Evolutionary conservation across 1,284 basidiomycete species (phyloP).

Genomic region (Stereum hirsutum): DNA sequence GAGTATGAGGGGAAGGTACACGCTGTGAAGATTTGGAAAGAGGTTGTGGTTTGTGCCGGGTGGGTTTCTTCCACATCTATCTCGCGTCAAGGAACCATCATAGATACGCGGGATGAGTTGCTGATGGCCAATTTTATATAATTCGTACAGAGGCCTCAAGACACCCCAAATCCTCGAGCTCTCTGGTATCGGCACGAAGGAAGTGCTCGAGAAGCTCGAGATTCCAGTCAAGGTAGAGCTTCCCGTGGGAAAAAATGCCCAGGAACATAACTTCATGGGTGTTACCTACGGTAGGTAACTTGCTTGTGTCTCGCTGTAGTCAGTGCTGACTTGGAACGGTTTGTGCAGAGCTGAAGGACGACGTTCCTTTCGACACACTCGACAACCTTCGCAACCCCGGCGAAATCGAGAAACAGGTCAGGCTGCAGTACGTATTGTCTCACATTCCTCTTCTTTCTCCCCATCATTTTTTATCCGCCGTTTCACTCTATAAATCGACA

Average conservation of each 20-base stretch:
- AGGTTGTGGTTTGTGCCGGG: conserved; percentile 28
- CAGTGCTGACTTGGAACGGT: neutral
- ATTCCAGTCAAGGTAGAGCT: conserved; percentile 25
- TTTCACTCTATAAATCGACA: neutral
- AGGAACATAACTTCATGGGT: conserved; percentile 18
- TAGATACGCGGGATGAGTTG: too few species aligned
- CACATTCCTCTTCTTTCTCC: neutral
- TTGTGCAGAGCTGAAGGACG: conserved; percentile 12
- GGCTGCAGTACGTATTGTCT: conserved; percentile 14
- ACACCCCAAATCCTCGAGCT: conserved; percentile 27
- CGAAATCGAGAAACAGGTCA: conserved; percentile 10
- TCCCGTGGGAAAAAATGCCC: conserved; percentile 25
- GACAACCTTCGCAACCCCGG: conserved; percentile 12
- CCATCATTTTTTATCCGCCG: too few species aligned
- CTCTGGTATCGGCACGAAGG: conserved; percentile 26
- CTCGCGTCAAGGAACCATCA: too few species aligned
- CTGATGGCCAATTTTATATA: neutral
- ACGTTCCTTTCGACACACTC: conserved; percentile 8
- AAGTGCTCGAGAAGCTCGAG: conserved; percentile 19
- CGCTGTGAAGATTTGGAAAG: conserved; percentile 20
- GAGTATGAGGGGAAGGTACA: conserved; percentile 14
- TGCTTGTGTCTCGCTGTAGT: neutral
- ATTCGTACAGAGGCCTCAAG: conserved; percentile 19
- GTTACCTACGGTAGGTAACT: conserved; percentile 13
- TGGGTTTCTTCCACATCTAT: conserved; percentile 5